These are phyloP conservation scores for Aschersonia sp. DNA, from an alignment of 2,329 filamentous ascomycete species.

Conservation along the genomic window DNA sequence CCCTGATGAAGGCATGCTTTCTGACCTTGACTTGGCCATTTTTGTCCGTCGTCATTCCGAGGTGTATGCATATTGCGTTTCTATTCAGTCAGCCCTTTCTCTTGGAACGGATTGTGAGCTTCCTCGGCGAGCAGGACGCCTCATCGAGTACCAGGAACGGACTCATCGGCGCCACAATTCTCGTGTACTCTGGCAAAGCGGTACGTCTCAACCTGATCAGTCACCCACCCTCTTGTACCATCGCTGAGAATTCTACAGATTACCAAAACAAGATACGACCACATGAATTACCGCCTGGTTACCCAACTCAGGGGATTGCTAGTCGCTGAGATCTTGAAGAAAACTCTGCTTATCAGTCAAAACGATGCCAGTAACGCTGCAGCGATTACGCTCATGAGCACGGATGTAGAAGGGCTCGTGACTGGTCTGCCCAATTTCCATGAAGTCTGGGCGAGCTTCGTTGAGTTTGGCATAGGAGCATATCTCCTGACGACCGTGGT, in stretches of 20 bases:
- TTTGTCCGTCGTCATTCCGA: conserved; percentile 11
- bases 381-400: conserved; percentile 28
- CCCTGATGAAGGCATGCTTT: conserved; percentile 4
- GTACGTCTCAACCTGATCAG: conserved; percentile 7
- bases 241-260: background rate
- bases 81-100: conserved; percentile 26
- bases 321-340: conserved; percentile 32
- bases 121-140: conserved; percentile 9
- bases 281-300: conserved; percentile 16
- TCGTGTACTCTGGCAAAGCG: conserved; percentile 27
- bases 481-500: conserved; percentile 4
- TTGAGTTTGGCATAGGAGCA: conserved; percentile 8
- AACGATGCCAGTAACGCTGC: conserved; percentile 16
- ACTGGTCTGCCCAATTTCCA: conserved; percentile 11
- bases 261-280: conserved; percentile 12
- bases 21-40: conserved; percentile 5
- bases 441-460: conserved; percentile 18
- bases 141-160: conserved; percentile 12
- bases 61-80: conserved; percentile 16
- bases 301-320: conserved; percentile 17
- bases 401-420: conserved; percentile 23
- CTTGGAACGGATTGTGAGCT: conserved; percentile 15
- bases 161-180: conserved; percentile 21
- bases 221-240: conserved; percentile 2
- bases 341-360: conserved; percentile 19